phyloP scores from a whole-genome alignment of 331 rosid species.

The Malus hybrid region DNA sequence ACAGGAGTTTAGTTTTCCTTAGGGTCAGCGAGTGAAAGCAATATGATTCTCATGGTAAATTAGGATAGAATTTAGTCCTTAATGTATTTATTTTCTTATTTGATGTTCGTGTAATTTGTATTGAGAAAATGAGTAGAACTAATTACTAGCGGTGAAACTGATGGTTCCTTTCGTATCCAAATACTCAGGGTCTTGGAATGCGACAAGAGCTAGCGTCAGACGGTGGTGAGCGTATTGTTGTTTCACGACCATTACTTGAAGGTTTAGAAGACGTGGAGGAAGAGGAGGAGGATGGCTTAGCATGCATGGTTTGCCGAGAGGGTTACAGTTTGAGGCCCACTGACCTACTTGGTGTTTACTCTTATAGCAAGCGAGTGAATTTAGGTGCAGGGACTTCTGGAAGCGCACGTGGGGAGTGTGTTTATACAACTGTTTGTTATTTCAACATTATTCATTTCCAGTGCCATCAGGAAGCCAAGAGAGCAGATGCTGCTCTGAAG shows the following conservation, averaged over 20 bases:
- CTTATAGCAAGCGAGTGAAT: conserved; percentile 91
- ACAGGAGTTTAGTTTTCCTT: neutral
- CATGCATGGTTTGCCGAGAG: conserved; percentile 99
- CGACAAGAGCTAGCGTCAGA: conserved; percentile 66
- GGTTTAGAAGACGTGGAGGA: conserved; percentile 95
- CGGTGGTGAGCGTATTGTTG: conserved; percentile 91
- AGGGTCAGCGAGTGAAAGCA: neutral
- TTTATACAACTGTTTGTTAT: conserved; percentile 93
- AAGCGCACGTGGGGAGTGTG: conserved; percentile 87
- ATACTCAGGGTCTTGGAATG: conserved; percentile 74
- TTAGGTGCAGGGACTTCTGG: conserved; percentile 81
- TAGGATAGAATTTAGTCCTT: neutral
- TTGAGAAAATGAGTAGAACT: neutral
- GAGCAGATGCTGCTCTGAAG: conserved; percentile 89
- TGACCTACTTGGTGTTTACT: conserved; percentile 86
- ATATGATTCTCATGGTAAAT: neutral
- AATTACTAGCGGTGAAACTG: conserved; percentile 3
- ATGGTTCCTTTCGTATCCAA: conserved; percentile 1
- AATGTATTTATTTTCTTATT: neutral
- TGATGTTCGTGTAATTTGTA: neutral
- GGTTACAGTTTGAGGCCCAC: conserved; percentile 95
- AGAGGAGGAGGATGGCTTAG: conserved; percentile 87
- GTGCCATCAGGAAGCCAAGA: conserved; percentile 98
- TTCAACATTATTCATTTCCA: conserved; percentile 95
- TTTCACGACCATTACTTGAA: conserved; percentile 74